Evolutionary conservation across 805 yeast species (phyloP), one percentile per base, ranked within the genome.

Genomic region (Kuraishia hungarica): DNA sequence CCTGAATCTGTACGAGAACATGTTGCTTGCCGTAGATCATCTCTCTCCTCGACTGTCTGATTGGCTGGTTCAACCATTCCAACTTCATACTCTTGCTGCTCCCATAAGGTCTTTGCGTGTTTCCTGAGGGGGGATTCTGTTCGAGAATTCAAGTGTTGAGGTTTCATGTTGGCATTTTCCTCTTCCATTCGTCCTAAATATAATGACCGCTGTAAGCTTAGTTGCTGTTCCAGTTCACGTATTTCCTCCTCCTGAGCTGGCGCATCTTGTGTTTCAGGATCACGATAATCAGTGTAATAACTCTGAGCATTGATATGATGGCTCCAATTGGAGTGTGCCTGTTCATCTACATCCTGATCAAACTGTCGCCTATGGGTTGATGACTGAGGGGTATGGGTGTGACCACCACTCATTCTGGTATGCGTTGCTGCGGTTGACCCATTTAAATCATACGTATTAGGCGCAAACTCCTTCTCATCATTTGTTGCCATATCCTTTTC

Each of bases 391-490:
- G 43, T 35, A 17, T 56, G 54, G 15, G 43, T 35, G 43, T 56
- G 54, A 11, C 54, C 39, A 8, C 59, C 56, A 17, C 26, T 52
- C 49, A 21, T 17, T 47, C 23, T 21, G 17, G 50, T 48, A 19
- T 19, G 47, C 17, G 50, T 50, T 13, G 26, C 28, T 19, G 50
- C 29, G 43, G 39, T 22, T 39, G 47, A 48, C 6, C 21, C 52
- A 29, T 53, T 60, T 19, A 54, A 59, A 17, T 55, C 49, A 20
- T 51, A 50, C 13, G 51, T 56, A 24, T 39, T 39, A 47, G 21
- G 19, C 22, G 20, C 48, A 24, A 23, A 52, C 29, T 29, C 54
- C 22, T 39, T 50, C 20, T 24, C 26, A 23, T 56, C 52, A 20
- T 53, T 28, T 22, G 51, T 39, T 48, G 52, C 48, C 22, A 51